phyloP scores from a whole-genome alignment of 2,329 filamentous ascomycete genomes.

The Madurella fahalii region DNA sequence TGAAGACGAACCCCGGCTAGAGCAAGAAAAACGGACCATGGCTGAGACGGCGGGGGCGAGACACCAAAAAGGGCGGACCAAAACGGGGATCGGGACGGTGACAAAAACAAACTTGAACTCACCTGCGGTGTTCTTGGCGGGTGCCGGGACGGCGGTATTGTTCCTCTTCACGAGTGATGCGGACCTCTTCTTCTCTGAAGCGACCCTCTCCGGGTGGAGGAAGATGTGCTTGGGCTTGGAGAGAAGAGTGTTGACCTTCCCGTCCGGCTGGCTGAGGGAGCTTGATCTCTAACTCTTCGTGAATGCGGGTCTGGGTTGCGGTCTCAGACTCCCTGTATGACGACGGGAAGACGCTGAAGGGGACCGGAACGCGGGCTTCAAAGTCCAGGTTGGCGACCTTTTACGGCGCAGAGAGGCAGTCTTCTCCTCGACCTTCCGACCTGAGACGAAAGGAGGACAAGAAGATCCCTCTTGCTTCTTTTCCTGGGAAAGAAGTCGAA shows the following conservation, averaged over 20 bases:
- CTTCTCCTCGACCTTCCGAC: slow-evolving; percentile 44
- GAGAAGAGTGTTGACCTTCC: slow-evolving; percentile 89
- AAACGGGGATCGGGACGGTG: neutral
- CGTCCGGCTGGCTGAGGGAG: slow-evolving; percentile 85
- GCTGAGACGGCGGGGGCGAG: neutral
- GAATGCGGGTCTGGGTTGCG: slow-evolving; percentile 54
- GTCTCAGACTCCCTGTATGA: slow-evolving; percentile 34
- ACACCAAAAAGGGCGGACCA: slow-evolving; percentile 13
- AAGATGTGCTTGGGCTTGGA: slow-evolving; percentile 57
- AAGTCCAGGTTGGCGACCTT: slow-evolving; percentile 99
- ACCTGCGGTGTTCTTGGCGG: slow-evolving; percentile 52
- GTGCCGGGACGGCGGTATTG: slow-evolving; percentile 67
- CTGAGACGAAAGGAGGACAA: slow-evolving; percentile 57
- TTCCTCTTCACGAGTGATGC: slow-evolving; percentile 74
- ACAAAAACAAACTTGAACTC: slow-evolving; percentile 31
- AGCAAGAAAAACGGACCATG: slow-evolving; percentile 7
- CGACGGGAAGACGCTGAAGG: slow-evolving; percentile 77
- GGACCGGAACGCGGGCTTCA: slow-evolving; percentile 98
- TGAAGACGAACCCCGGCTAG: neutral
- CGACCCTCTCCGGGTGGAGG: slow-evolving; percentile 57
- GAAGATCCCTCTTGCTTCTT: slow-evolving; percentile 48
- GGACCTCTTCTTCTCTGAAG: slow-evolving; percentile 79
- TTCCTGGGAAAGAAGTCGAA: slow-evolving; percentile 43
- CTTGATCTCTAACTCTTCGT: slow-evolving; percentile 87
- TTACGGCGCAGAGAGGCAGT: slow-evolving; percentile 41